These are phyloP conservation scores for Physcomitrium patens DNA, from an alignment of 225 moss, liverwort and hornwort genomes.

Conservation along the genomic window DNA sequence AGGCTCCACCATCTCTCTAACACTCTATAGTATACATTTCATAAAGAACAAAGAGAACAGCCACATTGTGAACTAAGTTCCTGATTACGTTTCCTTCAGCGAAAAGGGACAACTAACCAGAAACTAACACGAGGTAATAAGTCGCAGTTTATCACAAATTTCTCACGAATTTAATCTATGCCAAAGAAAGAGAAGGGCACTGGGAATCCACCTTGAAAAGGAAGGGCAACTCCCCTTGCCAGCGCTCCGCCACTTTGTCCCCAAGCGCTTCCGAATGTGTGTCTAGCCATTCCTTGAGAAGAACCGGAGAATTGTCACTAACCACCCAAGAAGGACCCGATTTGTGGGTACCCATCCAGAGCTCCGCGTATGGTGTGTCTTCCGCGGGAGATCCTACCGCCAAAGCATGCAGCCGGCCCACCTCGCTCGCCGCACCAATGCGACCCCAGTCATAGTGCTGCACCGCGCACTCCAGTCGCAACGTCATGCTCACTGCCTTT, in stretches of 20 bases:
- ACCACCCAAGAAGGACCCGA: slow-evolving; percentile 74
- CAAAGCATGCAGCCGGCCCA: slow-evolving; percentile 65
- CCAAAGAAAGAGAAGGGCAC: not conserved
- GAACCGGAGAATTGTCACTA: slow-evolving; percentile 34
- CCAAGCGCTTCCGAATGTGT: slow-evolving; percentile 74
- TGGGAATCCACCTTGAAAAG: slow-evolving; percentile 74
- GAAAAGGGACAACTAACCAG: too few species aligned
- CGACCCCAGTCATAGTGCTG: slow-evolving; percentile 95
- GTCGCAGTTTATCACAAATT: too few species aligned
- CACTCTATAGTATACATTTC: too few species aligned
- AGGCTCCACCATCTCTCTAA: not conserved
- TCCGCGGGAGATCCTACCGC: slow-evolving; percentile 61
- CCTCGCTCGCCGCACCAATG: slow-evolving; percentile 68
- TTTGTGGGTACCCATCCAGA: slow-evolving; percentile 97
- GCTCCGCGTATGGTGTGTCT: slow-evolving; percentile 80
- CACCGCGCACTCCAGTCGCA: slow-evolving; percentile 70
- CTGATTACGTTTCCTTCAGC: too few species aligned
- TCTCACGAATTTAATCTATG: not conserved
- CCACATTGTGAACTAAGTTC: too few species aligned
- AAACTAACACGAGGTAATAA: too few species aligned
- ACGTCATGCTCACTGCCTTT: slow-evolving; percentile 44
- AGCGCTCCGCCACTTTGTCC: slow-evolving; percentile 61
- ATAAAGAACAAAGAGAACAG: too few species aligned
- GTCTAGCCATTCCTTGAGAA: slow-evolving; percentile 77
- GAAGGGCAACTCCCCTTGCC: slow-evolving; percentile 93